Conservation (phyloP, 2,329 filamentous ascomycete genomes). For the Cladosporium austrohemisphaericum region DNA sequence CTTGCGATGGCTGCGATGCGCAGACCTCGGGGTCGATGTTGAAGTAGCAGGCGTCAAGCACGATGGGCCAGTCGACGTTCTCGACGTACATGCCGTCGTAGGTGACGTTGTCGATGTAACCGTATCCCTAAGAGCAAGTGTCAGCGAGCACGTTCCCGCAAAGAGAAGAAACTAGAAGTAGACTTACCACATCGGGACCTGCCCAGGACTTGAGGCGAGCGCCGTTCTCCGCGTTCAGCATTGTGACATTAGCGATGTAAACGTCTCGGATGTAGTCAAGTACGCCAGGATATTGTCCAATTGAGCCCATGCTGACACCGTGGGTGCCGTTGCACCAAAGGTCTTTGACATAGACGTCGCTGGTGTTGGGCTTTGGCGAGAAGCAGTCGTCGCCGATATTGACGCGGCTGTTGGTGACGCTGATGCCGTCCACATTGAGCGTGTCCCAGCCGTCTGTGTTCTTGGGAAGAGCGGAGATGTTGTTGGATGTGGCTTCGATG, state of each 20-base stretch:
- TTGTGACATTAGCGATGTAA: constrained; percentile 42
- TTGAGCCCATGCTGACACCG: constrained; percentile 46
- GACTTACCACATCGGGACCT: constrained; percentile 49
- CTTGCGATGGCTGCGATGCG: constrained; percentile 51
- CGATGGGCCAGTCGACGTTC: constrained; percentile 56
- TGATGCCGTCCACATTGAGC: constrained; percentile 53
- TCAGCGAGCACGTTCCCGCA: too few species aligned
- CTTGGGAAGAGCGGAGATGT: constrained; percentile 46
- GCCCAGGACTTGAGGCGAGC: constrained; percentile 59
- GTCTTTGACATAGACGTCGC: constrained; percentile 54
- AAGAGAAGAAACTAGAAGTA: too few species aligned
- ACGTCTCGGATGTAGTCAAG: constrained; percentile 50
- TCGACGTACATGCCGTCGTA: constrained; percentile 54
- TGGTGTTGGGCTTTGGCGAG: constrained; percentile 57
- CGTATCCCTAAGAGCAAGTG: too few species aligned
- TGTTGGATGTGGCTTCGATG: constrained; percentile 53
- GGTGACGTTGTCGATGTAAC: constrained; percentile 60
- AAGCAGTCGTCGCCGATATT: constrained; percentile 55
- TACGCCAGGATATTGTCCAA: constrained; percentile 51
- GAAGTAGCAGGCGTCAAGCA: constrained; percentile 62
- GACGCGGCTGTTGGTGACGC: constrained; percentile 35
- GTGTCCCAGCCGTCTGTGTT: constrained; percentile 64
- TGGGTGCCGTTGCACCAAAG: constrained; percentile 52
- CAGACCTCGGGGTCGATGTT: constrained; percentile 52
- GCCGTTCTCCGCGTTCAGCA: constrained; percentile 39